These are phyloP conservation scores for Sutorius eximius DNA, from an alignment of 1,284 basidiomycete species.

Conservation along the genomic window DNA sequence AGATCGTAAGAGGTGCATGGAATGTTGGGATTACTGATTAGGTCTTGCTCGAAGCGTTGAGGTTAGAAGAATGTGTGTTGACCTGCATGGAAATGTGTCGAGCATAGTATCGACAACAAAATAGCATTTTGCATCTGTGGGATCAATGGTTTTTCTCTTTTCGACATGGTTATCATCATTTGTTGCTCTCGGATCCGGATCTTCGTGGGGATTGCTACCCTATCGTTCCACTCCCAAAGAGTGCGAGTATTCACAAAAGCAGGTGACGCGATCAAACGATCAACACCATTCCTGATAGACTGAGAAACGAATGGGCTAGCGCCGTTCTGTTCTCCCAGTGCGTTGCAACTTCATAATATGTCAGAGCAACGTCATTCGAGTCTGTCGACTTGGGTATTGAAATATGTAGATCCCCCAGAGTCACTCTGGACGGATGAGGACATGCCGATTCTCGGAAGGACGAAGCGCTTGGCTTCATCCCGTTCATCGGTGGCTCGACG, in stretches of 20 bases:
- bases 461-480: too few relatives aligned
- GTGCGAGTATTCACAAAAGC: background rate
- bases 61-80: background rate
- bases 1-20: background rate
- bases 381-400: background rate
- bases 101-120: background rate
- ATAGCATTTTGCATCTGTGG: background rate
- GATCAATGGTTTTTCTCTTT: background rate
- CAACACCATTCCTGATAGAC: too few relatives aligned
- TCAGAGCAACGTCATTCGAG: background rate
- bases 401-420: too few relatives aligned
- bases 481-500: too few relatives aligned
- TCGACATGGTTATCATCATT: background rate
- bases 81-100: background rate
- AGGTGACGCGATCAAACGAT: too few relatives aligned
- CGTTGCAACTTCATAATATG: background rate
- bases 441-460: too few relatives aligned
- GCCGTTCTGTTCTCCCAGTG: background rate
- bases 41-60: background rate
- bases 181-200: too few relatives aligned
- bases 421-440: too few relatives aligned
- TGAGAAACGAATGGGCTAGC: background rate
- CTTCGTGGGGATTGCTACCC: background rate
- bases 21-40: background rate
- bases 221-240: background rate